Base-by-base conservation (phyloP, 1,284 basidiomycete genomes). In the Cryptococcus hybrid region DNA sequence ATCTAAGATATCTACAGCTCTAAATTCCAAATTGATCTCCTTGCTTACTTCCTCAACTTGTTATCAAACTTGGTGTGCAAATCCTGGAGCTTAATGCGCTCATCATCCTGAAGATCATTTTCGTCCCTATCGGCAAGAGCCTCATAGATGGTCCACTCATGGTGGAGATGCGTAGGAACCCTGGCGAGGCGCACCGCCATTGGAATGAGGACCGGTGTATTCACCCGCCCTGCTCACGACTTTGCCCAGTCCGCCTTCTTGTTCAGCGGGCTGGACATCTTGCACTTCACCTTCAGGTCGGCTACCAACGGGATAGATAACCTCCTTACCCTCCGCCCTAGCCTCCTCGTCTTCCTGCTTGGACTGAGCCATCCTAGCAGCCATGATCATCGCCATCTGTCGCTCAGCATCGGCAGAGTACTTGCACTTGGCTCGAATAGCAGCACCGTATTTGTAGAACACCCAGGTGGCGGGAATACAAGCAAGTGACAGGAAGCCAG, bases 381-480 rank as follows among this genome's bases (percentile, higher is more conserved):
- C 71, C 56, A 76, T 71, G 53, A 76, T 69, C 54, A 66, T 65
- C 11, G 54, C 59, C 66, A 75, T 72, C 42, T 70, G 66, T 15
- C 50, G 44, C 39, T 70, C 67, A 34, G 74, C 74, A 54, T 76
- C 73, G 46, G 71, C 60, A 43, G 74, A 66, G 66, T 75, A 75
- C 61, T 71, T 81, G 37, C 85, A 85, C 68, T 80, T 84, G 54
- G 79, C 80, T 40, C 86, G 81, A 58, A 87, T 82, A 72, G 76
- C 79, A 43, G 76, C 75, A n/a, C 85, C 86, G 66, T 86, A 76
- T 59, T 71, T 73, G 68, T 78, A 81, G 65, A 82, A 81, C 36
- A 81, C 52, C 67, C 80, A 79, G 4, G 82, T 82, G 56, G 81
- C 71, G 7, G 87, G 87, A 63, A 82, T 81, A 67, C 84, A 86